Evolutionary conservation across 1,139 yeast species (phyloP), one percentile per base, ranked within the genome.

Genomic region (Yamadazyma membranifaciens): DNA sequence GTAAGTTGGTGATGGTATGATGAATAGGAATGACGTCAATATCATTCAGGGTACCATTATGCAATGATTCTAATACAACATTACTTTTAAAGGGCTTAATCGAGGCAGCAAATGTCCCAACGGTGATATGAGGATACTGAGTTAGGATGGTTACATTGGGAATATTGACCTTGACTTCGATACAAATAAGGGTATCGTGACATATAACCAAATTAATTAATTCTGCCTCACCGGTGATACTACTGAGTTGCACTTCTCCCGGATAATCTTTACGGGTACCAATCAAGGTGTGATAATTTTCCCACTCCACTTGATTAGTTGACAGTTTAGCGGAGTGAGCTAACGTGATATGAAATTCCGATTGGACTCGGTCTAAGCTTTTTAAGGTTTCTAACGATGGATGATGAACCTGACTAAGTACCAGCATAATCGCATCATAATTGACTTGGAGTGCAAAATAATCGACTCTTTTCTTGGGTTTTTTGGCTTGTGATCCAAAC

Each of bases 281-380:
- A 11, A 60, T 48, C 2, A 42, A 29, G 6, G 47, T 42, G 15
- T 45, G 42, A 15, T 61, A 42, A 6, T 45, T 37, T 27, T 55
- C 55, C 67, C 71, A 67, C 28, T 53, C 33, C 56, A 57, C 25
- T 50, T 47, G 37, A n/a, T 44, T 16, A 3, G 39, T 54, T 31
- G 59, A 63, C 10, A 62, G 51, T 9, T 64, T 58, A 12, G 57
- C 53, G 0, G 57, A 48, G 56, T 92, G 98, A 0, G 81, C 78
- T 34, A 91, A 59, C 0, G 98, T 92, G 1, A 91, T 78, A 57
- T 92, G 98, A 52, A 88, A 85, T 31, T 69, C 73, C 0, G 55
- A 41, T 51, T 83, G 89, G 0, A 83, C 59, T 30, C 81, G 63
- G 2, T 62, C 51, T 0, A 44, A 48, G 0, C 54, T 38, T 33